phyloP scores from a whole-genome alignment of 148 eudicot species.

The Rhododendron ovatum region DNA sequence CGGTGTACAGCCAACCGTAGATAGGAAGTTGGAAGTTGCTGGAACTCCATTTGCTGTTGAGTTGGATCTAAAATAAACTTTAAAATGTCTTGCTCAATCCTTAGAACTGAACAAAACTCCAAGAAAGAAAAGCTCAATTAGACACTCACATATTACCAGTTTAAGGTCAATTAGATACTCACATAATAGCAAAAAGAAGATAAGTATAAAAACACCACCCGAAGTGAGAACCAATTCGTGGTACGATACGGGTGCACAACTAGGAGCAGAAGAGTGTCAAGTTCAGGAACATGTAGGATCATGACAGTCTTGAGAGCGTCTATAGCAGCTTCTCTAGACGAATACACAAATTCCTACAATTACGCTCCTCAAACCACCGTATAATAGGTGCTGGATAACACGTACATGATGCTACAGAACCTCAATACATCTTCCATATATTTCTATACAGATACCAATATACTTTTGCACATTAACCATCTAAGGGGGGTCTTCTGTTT shows the following conservation, averaged over 20 bases:
- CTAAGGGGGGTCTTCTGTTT: neutral
- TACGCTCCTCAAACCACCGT: neutral
- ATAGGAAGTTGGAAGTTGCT: constrained; percentile 95
- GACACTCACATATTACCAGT: neutral
- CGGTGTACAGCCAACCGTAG: constrained; percentile 94
- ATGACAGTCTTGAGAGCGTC: neutral
- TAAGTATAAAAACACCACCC: neutral
- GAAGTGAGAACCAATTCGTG: neutral
- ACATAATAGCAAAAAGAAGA: neutral
- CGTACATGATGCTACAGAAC: neutral
- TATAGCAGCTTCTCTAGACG: neutral
- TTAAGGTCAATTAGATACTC: no score
- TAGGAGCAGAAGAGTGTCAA: neutral
- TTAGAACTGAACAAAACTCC: constrained; percentile 33
- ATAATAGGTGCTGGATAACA: neutral
- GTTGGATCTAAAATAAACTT: constrained; percentile 75
- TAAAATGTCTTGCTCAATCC: constrained; percentile 90
- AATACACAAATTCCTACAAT: neutral
- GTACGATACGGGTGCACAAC: neutral
- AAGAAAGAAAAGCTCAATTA: neutral
- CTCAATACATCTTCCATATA: neutral
- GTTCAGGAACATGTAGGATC: neutral
- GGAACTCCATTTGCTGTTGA: constrained; percentile 89
- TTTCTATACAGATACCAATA: neutral
- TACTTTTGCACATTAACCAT: neutral